Conservation (phyloP, 106 monocot genomes). For the Allium cepa region DNA sequence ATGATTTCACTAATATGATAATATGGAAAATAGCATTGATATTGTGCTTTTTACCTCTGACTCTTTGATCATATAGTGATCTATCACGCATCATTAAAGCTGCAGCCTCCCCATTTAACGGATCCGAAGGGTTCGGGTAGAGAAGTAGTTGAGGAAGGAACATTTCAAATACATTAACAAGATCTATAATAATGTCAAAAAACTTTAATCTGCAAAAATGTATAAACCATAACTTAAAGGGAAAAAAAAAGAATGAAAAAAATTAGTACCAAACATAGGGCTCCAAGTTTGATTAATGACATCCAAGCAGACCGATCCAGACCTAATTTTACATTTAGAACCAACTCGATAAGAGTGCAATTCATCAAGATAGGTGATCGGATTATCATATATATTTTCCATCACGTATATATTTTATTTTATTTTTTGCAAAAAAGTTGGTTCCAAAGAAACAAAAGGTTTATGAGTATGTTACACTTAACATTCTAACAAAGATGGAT, state of each 20-base stretch:
- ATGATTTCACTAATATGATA: no score
- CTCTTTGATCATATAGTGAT: constrained; percentile 48
- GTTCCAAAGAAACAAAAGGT: no score
- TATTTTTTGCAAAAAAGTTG: no score
- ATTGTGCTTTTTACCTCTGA: constrained; percentile 37
- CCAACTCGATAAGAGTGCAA: not conserved
- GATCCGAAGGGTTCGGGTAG: constrained; percentile 69
- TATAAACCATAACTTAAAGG: not conserved
- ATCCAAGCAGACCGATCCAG: constrained; percentile 77
- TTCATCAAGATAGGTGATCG: not conserved
- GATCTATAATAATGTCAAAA: constrained; percentile 23
- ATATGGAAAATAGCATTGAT: no score
- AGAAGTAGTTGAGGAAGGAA: constrained; percentile 65
- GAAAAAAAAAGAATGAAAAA: not conserved
- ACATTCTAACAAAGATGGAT: no score
- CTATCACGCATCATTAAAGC: constrained; percentile 54
- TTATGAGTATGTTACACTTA: no score
- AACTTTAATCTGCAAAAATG: not conserved
- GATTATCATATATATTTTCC: no score
- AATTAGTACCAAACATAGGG: constrained; percentile 59
- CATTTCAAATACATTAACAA: constrained; percentile 60
- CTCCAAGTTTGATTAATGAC: constrained; percentile 79
- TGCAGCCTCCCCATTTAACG: constrained; percentile 66
- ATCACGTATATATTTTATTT: no score
- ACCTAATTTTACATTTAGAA: constrained; percentile 25